Evolutionary conservation across 352 stramenopile genomes (phyloP), one percentile per base, ranked within the genome.

Genomic region (Aphanomyces cochlioides): DNA sequence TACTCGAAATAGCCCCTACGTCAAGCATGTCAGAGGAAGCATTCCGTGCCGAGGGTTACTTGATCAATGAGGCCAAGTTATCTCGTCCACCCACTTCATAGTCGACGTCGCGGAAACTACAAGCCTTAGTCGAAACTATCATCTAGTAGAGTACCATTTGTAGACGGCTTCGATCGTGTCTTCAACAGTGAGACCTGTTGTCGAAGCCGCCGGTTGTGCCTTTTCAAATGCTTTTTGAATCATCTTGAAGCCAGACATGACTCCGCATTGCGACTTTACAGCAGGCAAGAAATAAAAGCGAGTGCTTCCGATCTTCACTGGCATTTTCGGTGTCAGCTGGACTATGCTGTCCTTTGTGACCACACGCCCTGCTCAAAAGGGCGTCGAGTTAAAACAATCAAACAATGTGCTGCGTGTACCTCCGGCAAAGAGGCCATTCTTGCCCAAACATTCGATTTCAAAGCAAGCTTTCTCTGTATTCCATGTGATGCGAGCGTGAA

Each of bases 141-240:
- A 38, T n/a, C 2, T 13, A 19, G 39, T 5, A n/a, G 37, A 4
- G 0, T 61, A 63, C 47, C 81, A 79, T 34, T 90, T 86, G 37
- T 91, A 74, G 69, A 94, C 88, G 75, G 91, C 81, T 67, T 88
- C 74, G 37, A 81, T 77, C 36, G 90, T 75, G 67, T 92, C 84
- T 15, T 88, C 75, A 5, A 84, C 75, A 19, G 77, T 90, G 60
- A 90, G 78, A 4, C 73, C 76, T 7, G 34, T 1, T 28, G 80
- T 76, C 19, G 61, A 40, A 39, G 53, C 36, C 47, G 43, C 17
- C 37, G 66, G 60, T 28, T 88, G 84, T 40, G 82, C 80, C 71
- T 94, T 94, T 56, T 94, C 86, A 67, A 94, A 94, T 7, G 79
- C 82, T 73, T 82, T 83, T 58, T 92, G 86, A 57, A 94, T 79